These are phyloP conservation scores for Ceratobasidium sp. DNA, from an alignment of 1,284 basidiomycete genomes.

Conservation along the genomic window DNA sequence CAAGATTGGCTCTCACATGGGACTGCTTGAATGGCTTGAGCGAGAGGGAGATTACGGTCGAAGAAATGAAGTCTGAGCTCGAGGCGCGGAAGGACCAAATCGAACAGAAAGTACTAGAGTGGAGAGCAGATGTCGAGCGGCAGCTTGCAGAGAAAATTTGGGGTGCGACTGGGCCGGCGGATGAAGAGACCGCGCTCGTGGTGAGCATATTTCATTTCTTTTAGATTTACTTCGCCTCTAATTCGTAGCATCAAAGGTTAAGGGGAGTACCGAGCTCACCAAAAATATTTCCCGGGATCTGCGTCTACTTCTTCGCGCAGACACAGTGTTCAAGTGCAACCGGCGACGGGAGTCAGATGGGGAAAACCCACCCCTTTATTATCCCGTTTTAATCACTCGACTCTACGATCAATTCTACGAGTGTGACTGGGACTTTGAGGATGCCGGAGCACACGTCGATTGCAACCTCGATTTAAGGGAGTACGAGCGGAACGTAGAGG, in stretches of 20 bases:
- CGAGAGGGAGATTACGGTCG: conserved; percentile 11
- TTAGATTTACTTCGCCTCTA: background rate
- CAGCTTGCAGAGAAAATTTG: background rate
- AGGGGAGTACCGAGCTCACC: background rate
- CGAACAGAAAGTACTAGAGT: background rate
- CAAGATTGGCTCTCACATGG: background rate
- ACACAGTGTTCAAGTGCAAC: conserved; percentile 10
- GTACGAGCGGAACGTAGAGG: background rate
- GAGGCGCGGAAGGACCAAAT: background rate
- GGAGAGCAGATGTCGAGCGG: background rate
- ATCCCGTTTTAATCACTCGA: background rate
- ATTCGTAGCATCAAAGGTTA: background rate
- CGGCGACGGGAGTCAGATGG: background rate
- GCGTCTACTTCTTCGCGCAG: conserved; percentile 28
- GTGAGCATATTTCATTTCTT: background rate
- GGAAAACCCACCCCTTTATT: too few relatives aligned
- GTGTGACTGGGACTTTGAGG: too few relatives aligned
- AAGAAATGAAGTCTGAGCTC: background rate
- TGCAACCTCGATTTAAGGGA: background rate
- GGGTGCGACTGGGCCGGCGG: background rate
- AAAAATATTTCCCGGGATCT: background rate
- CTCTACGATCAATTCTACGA: too few relatives aligned
- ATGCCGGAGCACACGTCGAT: too few relatives aligned
- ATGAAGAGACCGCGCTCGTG: background rate
- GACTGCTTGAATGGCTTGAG: background rate